Evolutionary conservation across 805 yeast genomes (phyloP).

Genomic region (Kodamaea jinghongensis): DNA sequence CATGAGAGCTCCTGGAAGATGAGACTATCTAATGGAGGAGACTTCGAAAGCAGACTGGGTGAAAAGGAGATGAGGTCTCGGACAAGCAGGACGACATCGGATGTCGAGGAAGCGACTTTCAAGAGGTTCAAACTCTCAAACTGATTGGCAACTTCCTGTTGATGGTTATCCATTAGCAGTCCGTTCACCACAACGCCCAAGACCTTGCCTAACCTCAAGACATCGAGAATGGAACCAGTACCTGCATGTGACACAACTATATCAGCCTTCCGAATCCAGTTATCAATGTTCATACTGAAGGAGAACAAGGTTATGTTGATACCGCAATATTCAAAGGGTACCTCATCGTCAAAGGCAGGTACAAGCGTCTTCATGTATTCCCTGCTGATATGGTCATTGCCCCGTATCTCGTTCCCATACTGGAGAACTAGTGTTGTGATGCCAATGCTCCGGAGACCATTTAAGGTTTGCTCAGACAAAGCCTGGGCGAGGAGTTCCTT

Average conservation of each 20-base stretch:
- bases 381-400: constrained; percentile 1
- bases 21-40: too few relatives aligned
- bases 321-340: constrained; percentile 18
- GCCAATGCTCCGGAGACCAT: constrained; percentile 31
- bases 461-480: constrained; percentile 38
- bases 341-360: not conserved
- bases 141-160: constrained; percentile 61
- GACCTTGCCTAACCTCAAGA: constrained; percentile 53
- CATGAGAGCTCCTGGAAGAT: too few relatives aligned
- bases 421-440: constrained; percentile 50
- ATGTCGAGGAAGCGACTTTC: too few relatives aligned
- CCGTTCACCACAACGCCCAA: constrained; percentile 72
- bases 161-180: constrained; percentile 83
- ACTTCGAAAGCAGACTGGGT: too few relatives aligned
- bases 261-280: constrained; percentile 45
- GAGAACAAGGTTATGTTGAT: constrained; percentile 31
- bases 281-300: constrained; percentile 23
- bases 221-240: constrained; percentile 88
- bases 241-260: constrained; percentile 85
- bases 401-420: constrained; percentile 47
- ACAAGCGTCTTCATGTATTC: constrained; percentile 1
- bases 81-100: too few relatives aligned
- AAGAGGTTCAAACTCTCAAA: constrained; percentile 8
- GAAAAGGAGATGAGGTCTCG: too few relatives aligned
- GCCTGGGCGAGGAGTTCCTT: constrained; percentile 47